phyloP scores from a whole-genome alignment of 179 eudicot genomes.

The Beta corolliflora region DNA sequence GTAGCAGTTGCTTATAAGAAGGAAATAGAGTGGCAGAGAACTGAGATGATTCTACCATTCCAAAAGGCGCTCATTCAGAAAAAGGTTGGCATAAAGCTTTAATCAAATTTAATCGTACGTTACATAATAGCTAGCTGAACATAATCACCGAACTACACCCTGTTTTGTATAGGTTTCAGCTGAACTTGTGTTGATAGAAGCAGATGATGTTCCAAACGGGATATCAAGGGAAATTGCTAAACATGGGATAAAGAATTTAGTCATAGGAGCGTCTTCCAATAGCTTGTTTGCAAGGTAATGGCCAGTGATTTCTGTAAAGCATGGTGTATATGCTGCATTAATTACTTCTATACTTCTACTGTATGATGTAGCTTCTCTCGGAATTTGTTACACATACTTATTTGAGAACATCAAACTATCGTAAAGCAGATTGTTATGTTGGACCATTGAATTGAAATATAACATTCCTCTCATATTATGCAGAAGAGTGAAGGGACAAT shows the following conservation, averaged over 20 bases:
- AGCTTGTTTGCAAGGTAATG: slow-evolving; percentile 80
- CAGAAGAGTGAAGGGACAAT: slow-evolving; percentile 51
- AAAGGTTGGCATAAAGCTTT: slow-evolving; percentile 44
- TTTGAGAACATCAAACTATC: neutral
- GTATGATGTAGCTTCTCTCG: neutral
- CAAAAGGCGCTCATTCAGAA: slow-evolving; percentile 46
- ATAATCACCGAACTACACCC: neutral
- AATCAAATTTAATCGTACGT: neutral
- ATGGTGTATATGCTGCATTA: neutral
- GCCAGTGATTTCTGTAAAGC: neutral
- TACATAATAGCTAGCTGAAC: neutral
- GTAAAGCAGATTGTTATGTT: neutral
- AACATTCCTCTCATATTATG: slow-evolving; percentile 9
- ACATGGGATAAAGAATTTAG: slow-evolving; percentile 56
- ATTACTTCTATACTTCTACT: neutral
- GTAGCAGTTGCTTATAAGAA: slow-evolving; percentile 65
- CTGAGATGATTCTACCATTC: slow-evolving; percentile 69
- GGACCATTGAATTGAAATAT: neutral
- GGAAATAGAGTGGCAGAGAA: slow-evolving; percentile 81
- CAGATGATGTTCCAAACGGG: slow-evolving; percentile 62
- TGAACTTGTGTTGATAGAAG: slow-evolving; percentile 68
- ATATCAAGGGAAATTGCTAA: slow-evolving; percentile 50
- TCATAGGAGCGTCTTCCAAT: slow-evolving; percentile 81
- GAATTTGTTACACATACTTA: neutral
- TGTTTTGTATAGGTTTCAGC: slow-evolving; percentile 52